phyloP scores from a whole-genome alignment of 495 filamentous ascomycete species.

The Clohesyomyces aquaticus region DNA sequence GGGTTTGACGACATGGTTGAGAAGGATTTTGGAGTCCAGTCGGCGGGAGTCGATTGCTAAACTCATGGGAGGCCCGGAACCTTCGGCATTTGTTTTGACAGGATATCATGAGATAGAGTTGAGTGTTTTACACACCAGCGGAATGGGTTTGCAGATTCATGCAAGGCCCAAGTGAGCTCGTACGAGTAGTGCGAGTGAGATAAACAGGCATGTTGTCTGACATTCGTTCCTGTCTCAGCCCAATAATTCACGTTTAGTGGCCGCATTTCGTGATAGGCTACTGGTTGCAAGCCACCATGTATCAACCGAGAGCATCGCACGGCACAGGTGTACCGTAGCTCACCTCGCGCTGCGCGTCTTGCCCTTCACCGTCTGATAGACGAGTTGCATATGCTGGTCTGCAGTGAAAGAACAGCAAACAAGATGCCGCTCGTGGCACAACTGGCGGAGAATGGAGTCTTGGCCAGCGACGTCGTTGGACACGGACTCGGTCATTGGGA shows the following conservation, averaged over 20 bases:
- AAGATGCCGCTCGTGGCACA: conserved; percentile 1
- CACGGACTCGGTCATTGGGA: conserved; percentile 3
- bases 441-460: conserved; percentile 1
- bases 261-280: conserved; percentile 29
- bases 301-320: neutral
- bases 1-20: neutral
- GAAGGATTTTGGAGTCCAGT: neutral
- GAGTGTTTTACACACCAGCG: neutral
- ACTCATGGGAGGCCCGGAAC: neutral
- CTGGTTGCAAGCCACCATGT: conserved; percentile 15
- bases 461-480: conserved; percentile 1
- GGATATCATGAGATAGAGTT: neutral
- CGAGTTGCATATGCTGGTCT: neutral
- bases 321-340: neutral
- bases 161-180: neutral
- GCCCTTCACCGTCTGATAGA: conserved; percentile 34
- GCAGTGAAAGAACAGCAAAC: too few relatives aligned
- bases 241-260: conserved; percentile 25
- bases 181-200: neutral
- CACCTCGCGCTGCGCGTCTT: neutral
- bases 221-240: conserved; percentile 10
- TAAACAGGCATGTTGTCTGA: neutral
- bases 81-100: neutral
- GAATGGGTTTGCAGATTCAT: neutral
- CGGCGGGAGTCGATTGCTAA: neutral